A percentile compares a stretch with the other conserved stretches of the same genome.
These are phyloP conservation scores for Prinsepia uniflora DNA, from an alignment of 306 rosid species.

Conservation along the genomic window DNA sequence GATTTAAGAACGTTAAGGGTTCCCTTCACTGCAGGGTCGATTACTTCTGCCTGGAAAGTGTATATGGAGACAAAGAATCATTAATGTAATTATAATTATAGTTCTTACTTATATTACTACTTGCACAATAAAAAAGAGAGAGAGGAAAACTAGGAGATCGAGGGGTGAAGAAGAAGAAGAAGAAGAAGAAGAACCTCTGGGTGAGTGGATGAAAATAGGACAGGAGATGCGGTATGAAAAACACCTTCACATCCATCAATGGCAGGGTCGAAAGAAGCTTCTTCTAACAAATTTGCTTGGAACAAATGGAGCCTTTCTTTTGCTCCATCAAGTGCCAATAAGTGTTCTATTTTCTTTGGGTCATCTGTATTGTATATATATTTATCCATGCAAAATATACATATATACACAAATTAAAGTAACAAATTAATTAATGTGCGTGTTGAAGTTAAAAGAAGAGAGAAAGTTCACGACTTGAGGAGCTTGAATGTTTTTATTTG, in stretches of 20 bases:
- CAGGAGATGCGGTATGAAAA: slow-evolving; percentile 57
- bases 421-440: too few species aligned
- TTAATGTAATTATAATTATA: too few species aligned
- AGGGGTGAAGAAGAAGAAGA: too few species aligned
- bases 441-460: neutral
- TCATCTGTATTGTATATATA: slow-evolving; percentile 28
- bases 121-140: too few species aligned
- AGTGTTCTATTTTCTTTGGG: slow-evolving; percentile 35
- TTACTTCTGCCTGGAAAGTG: slow-evolving; percentile 10
- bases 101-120: too few species aligned
- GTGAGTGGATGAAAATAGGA: neutral
- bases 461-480: neutral
- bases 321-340: slow-evolving; percentile 45
- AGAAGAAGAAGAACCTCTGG: slow-evolving; percentile 31
- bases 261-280: slow-evolving; percentile 44
- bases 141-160: neutral
- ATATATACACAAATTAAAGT: too few species aligned
- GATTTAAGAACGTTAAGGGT: slow-evolving; percentile 27
- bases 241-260: slow-evolving; percentile 44
- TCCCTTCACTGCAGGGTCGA: slow-evolving; percentile 31
- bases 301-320: slow-evolving; percentile 20
- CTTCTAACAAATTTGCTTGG: slow-evolving; percentile 43
- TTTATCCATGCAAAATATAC: too few species aligned
- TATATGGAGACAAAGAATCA: neutral
- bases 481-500: neutral